A percentile compares a stretch with the other conserved stretches of the same genome.
Conservation (phyloP, 2,329 filamentous ascomycete species). For the Blastomyces parvus region DNA sequence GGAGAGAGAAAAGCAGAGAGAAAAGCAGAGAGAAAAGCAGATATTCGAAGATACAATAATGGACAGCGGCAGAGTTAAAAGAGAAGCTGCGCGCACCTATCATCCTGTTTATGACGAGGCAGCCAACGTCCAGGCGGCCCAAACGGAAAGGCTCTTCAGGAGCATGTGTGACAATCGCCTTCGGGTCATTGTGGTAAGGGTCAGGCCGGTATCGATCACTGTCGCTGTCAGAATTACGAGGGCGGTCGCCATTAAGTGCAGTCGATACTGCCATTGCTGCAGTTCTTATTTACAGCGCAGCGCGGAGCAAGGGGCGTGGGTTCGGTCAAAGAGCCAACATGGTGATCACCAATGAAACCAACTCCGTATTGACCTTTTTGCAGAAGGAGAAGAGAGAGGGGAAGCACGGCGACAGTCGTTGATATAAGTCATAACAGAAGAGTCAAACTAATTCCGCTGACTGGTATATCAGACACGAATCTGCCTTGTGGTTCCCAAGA, state of each 20-base stretch:
- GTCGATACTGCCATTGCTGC: neutral
- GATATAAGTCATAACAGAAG: neutral
- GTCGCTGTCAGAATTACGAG: constrained; percentile 9
- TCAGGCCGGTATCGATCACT: neutral
- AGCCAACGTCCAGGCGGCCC: constrained; percentile 13
- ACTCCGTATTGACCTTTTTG: neutral
- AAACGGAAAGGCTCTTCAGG: constrained; percentile 14
- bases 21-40: neutral
- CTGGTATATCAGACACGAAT: neutral
- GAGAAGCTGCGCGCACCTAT: constrained; percentile 13
- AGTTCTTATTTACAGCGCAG: neutral
- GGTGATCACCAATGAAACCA: neutral
- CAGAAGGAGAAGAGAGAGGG: neutral
- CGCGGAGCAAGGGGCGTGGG: neutral
- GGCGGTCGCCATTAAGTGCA: neutral
- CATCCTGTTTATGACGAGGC: constrained; percentile 15
- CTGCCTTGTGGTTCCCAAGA: neutral
- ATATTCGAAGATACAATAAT: neutral
- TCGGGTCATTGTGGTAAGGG: constrained; percentile 1
- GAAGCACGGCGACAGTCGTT: neutral
- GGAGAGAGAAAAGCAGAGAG: too few relatives aligned
- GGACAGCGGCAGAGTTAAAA: neutral
- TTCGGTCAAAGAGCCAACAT: neutral
- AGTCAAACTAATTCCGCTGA: neutral
- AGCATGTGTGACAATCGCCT: constrained; percentile 10